Conservation (phyloP, 2,329 filamentous ascomycete species). For the Xylaria sp. region DNA sequence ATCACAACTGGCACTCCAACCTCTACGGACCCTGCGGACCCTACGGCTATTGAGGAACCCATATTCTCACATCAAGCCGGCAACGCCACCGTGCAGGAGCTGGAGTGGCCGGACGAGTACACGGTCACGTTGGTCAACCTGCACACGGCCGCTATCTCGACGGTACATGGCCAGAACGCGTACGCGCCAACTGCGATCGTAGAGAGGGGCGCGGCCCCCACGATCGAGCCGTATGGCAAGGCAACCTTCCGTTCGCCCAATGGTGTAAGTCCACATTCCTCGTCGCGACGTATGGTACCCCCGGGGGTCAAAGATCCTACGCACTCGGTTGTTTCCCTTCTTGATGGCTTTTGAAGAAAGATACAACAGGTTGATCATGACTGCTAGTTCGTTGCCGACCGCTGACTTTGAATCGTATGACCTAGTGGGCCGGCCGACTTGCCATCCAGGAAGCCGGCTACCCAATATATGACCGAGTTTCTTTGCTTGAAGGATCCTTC, state of each 20-base stretch:
- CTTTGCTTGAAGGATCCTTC: conserved; percentile 29
- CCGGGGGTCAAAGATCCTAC: no score
- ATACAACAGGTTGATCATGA: no score
- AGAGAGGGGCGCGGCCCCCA: not conserved
- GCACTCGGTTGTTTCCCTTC: no score
- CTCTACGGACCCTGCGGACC: not conserved
- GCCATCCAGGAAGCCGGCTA: conserved; percentile 22
- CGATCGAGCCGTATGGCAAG: conserved; percentile 9
- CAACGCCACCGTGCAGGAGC: not conserved
- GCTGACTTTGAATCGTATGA: conserved; percentile 5
- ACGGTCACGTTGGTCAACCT: conserved; percentile 28
- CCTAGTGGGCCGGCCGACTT: conserved; percentile 30
- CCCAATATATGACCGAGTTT: conserved; percentile 16
- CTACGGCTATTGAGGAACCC: no score
- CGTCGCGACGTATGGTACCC: no score
- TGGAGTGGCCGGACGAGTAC: conserved; percentile 12
- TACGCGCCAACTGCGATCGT: conserved; percentile 13
- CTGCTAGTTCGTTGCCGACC: not conserved
- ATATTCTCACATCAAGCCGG: no score
- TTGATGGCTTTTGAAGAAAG: no score
- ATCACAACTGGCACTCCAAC: not conserved
- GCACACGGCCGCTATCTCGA: conserved; percentile 25
- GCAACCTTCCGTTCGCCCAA: no score
- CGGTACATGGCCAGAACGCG: conserved; percentile 14
- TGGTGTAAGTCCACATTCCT: no score